Percentiles rank a stretch among this genome's conserved stretches.
Conservation (phyloP, 1,284 basidiomycete genomes). For the Chalciporus sp. region DNA sequence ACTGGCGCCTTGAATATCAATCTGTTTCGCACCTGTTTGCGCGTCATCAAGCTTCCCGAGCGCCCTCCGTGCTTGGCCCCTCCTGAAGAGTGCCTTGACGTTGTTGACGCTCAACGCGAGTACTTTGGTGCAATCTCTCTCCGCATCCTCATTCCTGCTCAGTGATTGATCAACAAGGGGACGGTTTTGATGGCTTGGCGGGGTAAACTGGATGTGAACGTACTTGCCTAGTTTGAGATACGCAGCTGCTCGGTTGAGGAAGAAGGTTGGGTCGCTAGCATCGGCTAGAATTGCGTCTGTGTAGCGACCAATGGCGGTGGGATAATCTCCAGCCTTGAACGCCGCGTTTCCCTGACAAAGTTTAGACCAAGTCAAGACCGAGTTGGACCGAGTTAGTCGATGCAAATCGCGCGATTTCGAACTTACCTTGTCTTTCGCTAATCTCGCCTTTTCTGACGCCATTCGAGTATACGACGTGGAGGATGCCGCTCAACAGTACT, state of each 20-base stretch:
- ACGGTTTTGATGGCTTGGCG: not conserved
- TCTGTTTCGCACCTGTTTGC: slow-evolving; percentile 50
- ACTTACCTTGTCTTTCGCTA: slow-evolving; percentile 36
- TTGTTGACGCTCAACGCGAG: slow-evolving; percentile 55
- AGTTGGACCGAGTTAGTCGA: slow-evolving; percentile 1
- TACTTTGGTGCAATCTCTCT: slow-evolving; percentile 68
- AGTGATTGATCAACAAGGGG: slow-evolving; percentile 7
- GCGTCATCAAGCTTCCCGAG: slow-evolving; percentile 57
- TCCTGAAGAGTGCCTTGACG: slow-evolving; percentile 72
- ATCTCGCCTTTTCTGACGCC: slow-evolving; percentile 36
- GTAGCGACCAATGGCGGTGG: slow-evolving; percentile 67
- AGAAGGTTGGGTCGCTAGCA: slow-evolving; percentile 62
- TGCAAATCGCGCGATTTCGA: not conserved
- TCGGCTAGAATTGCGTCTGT: slow-evolving; percentile 71
- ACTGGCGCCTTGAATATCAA: not conserved
- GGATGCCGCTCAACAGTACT: not conserved
- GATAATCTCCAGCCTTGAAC: slow-evolving; percentile 56
- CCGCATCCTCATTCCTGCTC: slow-evolving; percentile 68
- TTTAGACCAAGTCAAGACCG: not conserved
- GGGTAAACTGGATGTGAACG: slow-evolving; percentile 35
- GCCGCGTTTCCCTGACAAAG: slow-evolving; percentile 56
- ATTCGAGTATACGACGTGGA: slow-evolving; percentile 16
- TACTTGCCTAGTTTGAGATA: slow-evolving; percentile 87
- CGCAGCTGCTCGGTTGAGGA: slow-evolving; percentile 79
- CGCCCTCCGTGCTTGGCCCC: slow-evolving; percentile 65